Evolutionary conservation across 805 yeast genomes (phyloP), one percentile per base, ranked within the genome.

Genomic region (Komagataella pastoris): DNA sequence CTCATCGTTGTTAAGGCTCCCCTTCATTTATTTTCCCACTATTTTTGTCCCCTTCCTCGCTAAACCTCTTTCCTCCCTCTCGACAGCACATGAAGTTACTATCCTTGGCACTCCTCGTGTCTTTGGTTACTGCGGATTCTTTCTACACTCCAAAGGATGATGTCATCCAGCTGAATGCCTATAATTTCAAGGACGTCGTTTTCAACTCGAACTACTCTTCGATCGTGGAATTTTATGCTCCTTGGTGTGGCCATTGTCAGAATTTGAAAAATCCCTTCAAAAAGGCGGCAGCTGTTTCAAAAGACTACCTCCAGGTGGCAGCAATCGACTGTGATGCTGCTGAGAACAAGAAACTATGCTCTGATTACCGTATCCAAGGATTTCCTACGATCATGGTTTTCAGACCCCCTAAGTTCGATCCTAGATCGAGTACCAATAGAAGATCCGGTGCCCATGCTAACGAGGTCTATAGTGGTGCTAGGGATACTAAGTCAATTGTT

Each of bases 201-300:
- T 72, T 80, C 47, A 65, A 72, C 19, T 73, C 95, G 2, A 88
- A 88, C 62, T 85, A 88, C 59, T 85, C 95, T 1, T 67, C 96
- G 1, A 68, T 89, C 17, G 89, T 88, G 19, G 89, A 89, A 69
- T 90, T 90, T 66, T 90, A 85, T 65, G 97, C 98, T 3, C 97
- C 97, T 44, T 90, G 98, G 98, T 91, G 99, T 71, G 97, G 97
- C 4, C 88, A 91, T 66, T 91, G 99, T 67, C 76, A 81, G 59
- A 75, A 80, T 53, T 69, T 91, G 50, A 77, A 80, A 53, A 82
- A 85, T 3, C 79, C 79, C 1, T 84, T 73, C 65, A 69, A 72
- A 49, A 82, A 82, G 60, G 79, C 83, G 12, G 95, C 86, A 6
- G 77, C 76, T 50, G 64, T 68, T 24, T 69, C 86, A 6, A 75